These are phyloP conservation scores for Dianthus caryophyllus DNA, from an alignment of 148 eudicot species.

Conservation along the genomic window DNA sequence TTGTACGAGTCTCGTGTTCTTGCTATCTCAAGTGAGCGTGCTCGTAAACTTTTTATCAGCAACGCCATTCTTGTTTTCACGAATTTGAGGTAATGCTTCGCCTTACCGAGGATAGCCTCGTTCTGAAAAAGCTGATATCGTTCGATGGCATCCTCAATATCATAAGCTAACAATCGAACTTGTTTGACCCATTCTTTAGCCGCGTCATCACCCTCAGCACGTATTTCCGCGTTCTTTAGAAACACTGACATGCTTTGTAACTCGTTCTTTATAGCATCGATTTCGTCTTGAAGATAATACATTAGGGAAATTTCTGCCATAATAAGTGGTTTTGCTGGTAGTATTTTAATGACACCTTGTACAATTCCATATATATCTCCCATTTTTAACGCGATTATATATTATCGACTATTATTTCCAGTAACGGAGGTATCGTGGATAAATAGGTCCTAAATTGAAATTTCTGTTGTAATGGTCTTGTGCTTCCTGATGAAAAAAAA, in stretches of 20 bases:
- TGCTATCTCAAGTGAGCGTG: background rate
- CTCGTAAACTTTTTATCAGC: background rate
- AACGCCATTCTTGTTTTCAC: background rate
- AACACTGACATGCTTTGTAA: constrained; percentile 14
- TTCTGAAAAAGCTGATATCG: background rate
- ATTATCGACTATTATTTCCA: no score
- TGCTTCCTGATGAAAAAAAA: no score
- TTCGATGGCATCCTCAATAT: constrained; percentile 26
- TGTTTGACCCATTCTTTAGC: constrained; percentile 21
- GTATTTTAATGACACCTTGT: background rate
- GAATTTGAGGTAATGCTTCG: background rate
- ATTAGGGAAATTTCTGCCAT: background rate
- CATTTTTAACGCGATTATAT: background rate
- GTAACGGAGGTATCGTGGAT: no score
- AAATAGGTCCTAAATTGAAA: no score
- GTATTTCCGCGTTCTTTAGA: constrained; percentile 16
- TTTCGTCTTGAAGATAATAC: constrained; percentile 2
- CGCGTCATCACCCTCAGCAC: constrained; percentile 7
- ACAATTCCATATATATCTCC: constrained; percentile 1
- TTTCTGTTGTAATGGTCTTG: no score
- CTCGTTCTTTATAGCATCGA: constrained; percentile 12
- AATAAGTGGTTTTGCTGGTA: background rate
- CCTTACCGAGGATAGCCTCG: background rate
- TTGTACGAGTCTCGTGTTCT: background rate
- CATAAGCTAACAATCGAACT: constrained; percentile 22